Conservation (phyloP, 495 filamentous ascomycete species). For the Chaetomium cochliodes region DNA sequence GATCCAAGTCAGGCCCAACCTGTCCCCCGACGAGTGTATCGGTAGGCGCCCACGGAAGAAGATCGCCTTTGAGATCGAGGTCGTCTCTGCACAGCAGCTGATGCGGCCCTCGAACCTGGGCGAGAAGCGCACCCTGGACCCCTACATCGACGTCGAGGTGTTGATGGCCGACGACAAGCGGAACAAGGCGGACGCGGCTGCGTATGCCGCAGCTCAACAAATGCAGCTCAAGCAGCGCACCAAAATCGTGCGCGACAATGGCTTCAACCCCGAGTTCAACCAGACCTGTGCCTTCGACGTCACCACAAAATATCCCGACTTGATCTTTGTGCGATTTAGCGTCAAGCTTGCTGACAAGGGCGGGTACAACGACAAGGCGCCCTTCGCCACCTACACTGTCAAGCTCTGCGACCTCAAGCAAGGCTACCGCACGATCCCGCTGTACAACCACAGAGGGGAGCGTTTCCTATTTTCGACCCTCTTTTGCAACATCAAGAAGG, state of each 20-base stretch:
- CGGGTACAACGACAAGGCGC: constrained; percentile 59
- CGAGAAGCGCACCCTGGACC: constrained; percentile 74
- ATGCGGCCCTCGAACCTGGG: constrained; percentile 72
- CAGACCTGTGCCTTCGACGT: constrained; percentile 68
- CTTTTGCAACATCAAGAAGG: constrained; percentile 79
- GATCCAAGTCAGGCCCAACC: constrained; percentile 51
- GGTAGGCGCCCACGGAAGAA: constrained; percentile 69
- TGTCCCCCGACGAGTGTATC: constrained; percentile 41
- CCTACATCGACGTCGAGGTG: constrained; percentile 92
- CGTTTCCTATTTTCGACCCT: constrained; percentile 92
- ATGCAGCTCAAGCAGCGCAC: constrained; percentile 67
- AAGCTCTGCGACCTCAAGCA: constrained; percentile 87
- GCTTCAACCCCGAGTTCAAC: constrained; percentile 85
- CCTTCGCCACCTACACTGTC: constrained; percentile 83
- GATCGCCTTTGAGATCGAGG: constrained; percentile 77
- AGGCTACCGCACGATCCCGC: constrained; percentile 94
- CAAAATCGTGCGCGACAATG: constrained; percentile 75
- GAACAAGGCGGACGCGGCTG: constrained; percentile 45
- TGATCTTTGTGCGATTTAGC: constrained; percentile 93
- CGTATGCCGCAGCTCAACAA: constrained; percentile 56
- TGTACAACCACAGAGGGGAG: constrained; percentile 84
- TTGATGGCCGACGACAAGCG: constrained; percentile 88
- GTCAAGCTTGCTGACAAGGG: constrained; percentile 75
- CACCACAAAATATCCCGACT: constrained; percentile 84
- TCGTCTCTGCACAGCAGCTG: constrained; percentile 92